phyloP scores from a whole-genome alignment of 2,329 filamentous ascomycete genomes.

The Aspergillus tamarii region DNA sequence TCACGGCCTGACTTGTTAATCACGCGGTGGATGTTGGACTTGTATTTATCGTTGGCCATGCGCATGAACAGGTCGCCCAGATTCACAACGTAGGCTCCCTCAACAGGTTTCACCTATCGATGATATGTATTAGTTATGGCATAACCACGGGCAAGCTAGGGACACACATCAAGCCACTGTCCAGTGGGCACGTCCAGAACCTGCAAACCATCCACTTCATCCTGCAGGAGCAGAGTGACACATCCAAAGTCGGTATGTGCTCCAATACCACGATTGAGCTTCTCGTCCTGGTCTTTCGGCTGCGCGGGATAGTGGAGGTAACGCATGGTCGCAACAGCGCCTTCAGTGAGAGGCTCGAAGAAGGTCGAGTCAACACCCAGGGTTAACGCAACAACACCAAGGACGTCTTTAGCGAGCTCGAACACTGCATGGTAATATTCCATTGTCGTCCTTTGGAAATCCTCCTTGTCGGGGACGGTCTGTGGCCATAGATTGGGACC shows the following conservation, averaged over 20 bases:
- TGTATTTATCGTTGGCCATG: slow-evolving; percentile 48
- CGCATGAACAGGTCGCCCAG: slow-evolving; percentile 46
- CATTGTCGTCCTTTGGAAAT: background rate
- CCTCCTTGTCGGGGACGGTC: background rate
- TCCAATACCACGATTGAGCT: slow-evolving; percentile 44
- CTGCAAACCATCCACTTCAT: background rate
- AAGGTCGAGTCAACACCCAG: background rate
- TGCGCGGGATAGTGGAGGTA: slow-evolving; percentile 49
- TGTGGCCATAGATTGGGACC: slow-evolving; percentile 47
- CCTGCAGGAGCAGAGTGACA: background rate
- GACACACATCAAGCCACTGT: background rate
- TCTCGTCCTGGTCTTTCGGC: slow-evolving; percentile 40
- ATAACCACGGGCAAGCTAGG: background rate
- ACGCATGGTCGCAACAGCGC: slow-evolving; percentile 46
- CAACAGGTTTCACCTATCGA: slow-evolving; percentile 17
- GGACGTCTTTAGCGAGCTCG: background rate
- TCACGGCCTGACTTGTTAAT: slow-evolving; percentile 46
- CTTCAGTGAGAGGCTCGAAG: slow-evolving; percentile 34
- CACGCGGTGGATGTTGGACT: slow-evolving; percentile 47
- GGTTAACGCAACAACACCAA: background rate
- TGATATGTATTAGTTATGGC: background rate
- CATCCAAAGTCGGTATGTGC: background rate
- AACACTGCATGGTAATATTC: background rate
- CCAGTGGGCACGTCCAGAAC: background rate
- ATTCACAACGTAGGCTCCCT: slow-evolving; percentile 37